A percentile compares a stretch with the other conserved stretches of the same genome.
These are phyloP conservation scores for Akebia trifoliata DNA, from an alignment of 164 flowering plant genomes.

Conservation along the genomic window DNA sequence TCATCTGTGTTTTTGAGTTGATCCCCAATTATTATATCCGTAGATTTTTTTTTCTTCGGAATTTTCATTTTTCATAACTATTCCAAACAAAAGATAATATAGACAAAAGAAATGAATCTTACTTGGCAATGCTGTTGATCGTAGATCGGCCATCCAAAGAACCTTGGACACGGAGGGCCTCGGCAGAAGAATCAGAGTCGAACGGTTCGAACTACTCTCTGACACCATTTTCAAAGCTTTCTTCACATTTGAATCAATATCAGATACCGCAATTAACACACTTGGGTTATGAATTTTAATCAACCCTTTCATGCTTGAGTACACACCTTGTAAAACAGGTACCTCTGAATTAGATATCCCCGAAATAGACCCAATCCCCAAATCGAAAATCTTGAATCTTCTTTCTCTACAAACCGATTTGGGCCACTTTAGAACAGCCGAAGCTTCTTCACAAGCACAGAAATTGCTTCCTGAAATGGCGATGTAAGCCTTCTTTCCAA, in stretches of 20 bases:
- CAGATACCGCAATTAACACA: conserved; percentile 62
- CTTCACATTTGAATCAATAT: conserved; percentile 61
- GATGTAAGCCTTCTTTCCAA: conserved; percentile 85
- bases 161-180: conserved; percentile 67
- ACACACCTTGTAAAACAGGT: conserved; percentile 73
- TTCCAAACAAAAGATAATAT: neutral
- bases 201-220: conserved; percentile 39
- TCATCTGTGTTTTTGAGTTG: too few species aligned
- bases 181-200: conserved; percentile 62
- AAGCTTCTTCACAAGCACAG: conserved; percentile 92
- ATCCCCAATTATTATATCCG: too few species aligned
- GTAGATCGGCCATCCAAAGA: conserved; percentile 94
- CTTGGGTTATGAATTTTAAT: conserved; percentile 88
- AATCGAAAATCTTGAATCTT: conserved; percentile 85
- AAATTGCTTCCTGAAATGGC: conserved; percentile 73
- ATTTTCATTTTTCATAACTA: neutral
- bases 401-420: conserved; percentile 71
- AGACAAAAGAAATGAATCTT: conserved; percentile 28
- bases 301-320: conserved; percentile 87
- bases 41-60: too few species aligned
- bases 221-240: conserved; percentile 81
- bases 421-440: conserved; percentile 80
- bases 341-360: conserved; percentile 74
- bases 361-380: conserved; percentile 54
- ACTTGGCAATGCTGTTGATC: conserved; percentile 91